phyloP scores from a whole-genome alignment of 1,284 basidiomycete genomes.

The Sanghuangporus baumii region DNA sequence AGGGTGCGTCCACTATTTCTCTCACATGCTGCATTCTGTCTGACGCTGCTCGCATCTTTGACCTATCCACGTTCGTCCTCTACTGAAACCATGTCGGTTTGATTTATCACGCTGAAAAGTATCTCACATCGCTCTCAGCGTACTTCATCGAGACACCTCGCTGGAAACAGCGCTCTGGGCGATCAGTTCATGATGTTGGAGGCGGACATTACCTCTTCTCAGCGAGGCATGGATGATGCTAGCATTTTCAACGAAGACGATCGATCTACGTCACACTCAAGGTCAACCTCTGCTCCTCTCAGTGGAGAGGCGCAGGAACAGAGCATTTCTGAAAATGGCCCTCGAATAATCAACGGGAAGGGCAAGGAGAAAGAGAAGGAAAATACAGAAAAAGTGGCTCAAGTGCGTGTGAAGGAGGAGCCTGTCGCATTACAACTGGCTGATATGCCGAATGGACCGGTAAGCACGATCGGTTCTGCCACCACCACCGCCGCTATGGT shows the following conservation, averaged over 20 bases:
- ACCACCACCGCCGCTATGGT: neutral
- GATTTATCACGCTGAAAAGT: neutral
- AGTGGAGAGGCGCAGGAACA: constrained; percentile 23
- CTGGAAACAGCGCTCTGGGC: constrained; percentile 24
- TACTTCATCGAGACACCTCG: constrained; percentile 62
- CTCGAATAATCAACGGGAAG: constrained; percentile 48
- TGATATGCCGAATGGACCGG: constrained; percentile 25
- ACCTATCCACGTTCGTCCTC: neutral
- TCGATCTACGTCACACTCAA: constrained; percentile 6
- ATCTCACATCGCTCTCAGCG: constrained; percentile 64
- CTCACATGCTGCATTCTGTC: neutral
- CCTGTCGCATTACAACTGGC: constrained; percentile 28
- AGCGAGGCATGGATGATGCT: constrained; percentile 35
- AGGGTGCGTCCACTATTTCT: constrained; percentile 43
- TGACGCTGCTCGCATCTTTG: neutral
- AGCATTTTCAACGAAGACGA: constrained; percentile 17
- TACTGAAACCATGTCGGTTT: constrained; percentile 16
- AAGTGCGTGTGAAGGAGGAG: constrained; percentile 65
- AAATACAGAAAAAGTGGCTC: constrained; percentile 8
- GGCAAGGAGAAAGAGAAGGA: constrained; percentile 47
- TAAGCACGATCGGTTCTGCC: constrained; percentile 20
- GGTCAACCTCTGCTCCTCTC: constrained; percentile 9
- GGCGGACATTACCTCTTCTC: constrained; percentile 34
- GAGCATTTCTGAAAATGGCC: constrained; percentile 26
- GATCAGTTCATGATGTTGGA: constrained; percentile 36